Conservation (phyloP, 768 basidiomycete species). For the Boletus fagicola region DNA sequence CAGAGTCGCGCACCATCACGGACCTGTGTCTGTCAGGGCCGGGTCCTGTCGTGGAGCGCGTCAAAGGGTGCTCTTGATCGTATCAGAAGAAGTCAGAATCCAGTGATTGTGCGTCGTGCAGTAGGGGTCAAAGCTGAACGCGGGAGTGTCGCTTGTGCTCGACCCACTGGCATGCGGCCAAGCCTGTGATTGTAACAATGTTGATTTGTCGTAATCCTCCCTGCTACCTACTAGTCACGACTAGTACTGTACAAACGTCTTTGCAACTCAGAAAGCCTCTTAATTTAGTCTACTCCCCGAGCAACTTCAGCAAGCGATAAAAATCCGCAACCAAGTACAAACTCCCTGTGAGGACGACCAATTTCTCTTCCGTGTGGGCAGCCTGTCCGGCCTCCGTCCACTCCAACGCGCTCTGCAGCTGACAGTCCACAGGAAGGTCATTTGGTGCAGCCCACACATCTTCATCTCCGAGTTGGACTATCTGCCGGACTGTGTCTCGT, state of each 20-base stretch:
- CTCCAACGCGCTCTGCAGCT: conserved; percentile 51
- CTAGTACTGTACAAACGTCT: background rate
- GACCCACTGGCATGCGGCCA: background rate
- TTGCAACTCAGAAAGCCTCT: too few species aligned
- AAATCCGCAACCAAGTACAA: conserved; percentile 94
- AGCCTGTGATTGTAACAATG: background rate
- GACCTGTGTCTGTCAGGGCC: conserved; percentile 14
- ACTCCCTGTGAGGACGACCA: conserved; percentile 84
- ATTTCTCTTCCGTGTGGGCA: conserved; percentile 24
- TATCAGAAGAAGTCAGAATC: conserved; percentile 9
- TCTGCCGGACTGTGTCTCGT: conserved; percentile 39
- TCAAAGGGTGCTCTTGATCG: conserved; percentile 11
- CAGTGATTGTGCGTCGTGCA: background rate
- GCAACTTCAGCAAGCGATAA: conserved; percentile 51
- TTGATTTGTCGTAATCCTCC: background rate
- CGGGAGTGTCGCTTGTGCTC: background rate
- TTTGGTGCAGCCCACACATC: conserved; percentile 45
- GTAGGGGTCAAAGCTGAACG: background rate
- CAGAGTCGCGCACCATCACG: conserved; percentile 12
- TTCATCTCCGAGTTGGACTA: conserved; percentile 40
- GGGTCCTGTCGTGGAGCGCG: conserved; percentile 9
- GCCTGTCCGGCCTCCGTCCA: conserved; percentile 34
- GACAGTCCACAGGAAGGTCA: conserved; percentile 29
- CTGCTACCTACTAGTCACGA: too few species aligned
- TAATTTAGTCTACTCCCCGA: conserved; percentile 10